Evolutionary conservation across 306 rosid species (phyloP).

Genomic region (Ceratonia siliqua): DNA sequence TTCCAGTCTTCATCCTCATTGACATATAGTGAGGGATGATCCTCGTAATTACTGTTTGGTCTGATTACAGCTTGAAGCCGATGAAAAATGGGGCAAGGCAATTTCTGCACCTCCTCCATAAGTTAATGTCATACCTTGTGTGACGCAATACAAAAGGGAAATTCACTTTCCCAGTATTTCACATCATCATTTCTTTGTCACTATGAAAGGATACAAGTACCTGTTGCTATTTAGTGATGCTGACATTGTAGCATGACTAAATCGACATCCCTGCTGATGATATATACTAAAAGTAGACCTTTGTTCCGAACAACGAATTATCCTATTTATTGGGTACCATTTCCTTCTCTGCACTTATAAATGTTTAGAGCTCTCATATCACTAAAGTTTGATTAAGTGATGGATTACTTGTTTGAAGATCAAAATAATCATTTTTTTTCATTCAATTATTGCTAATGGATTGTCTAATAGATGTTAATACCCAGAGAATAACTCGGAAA

Average conservation of each 20-base stretch:
- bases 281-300: not conserved
- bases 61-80: not conserved
- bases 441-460: no score
- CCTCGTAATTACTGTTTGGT: not conserved
- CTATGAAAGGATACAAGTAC: not conserved
- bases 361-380: no score
- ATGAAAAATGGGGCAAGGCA: not conserved
- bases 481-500: no score
- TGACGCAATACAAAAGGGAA: not conserved
- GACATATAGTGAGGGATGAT: not conserved
- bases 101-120: not conserved
- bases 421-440: no score
- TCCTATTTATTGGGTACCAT: not conserved
- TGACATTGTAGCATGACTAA: not conserved
- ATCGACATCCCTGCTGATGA: not conserved
- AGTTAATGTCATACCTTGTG: not conserved
- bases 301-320: not conserved
- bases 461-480: no score
- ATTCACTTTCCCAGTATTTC: not conserved
- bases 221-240: not conserved
- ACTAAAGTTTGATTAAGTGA: not conserved
- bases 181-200: not conserved
- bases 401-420: not conserved
- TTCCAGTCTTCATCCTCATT: not conserved
- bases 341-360: not conserved